Percentiles rank a stretch among this genome's conserved stretches.
Conservation (phyloP, 2,329 filamentous ascomycete genomes). For the Aspergillus tanneri region DNA sequence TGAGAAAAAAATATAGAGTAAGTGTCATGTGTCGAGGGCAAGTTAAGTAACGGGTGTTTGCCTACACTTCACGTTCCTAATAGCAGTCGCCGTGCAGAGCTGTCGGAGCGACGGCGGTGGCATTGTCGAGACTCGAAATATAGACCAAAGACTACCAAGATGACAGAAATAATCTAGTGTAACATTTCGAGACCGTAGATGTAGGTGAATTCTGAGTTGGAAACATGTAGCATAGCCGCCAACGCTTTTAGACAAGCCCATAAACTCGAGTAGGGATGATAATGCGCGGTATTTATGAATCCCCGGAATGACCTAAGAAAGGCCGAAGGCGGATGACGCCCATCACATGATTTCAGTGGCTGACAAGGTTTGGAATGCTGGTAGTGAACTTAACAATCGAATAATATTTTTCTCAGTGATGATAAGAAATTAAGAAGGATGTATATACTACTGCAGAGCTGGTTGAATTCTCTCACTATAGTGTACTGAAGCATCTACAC, state of each 20-base stretch:
- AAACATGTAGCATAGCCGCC: conserved; percentile 8
- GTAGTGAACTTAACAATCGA: too few relatives aligned
- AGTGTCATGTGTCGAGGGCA: neutral
- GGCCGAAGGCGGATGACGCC: conserved; percentile 13
- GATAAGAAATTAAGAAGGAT: too few relatives aligned
- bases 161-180: conserved; percentile 10
- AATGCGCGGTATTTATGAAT: neutral
- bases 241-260: neutral
- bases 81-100: conserved; percentile 36
- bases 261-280: conserved; percentile 4
- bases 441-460: too few relatives aligned
- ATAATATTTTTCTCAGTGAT: too few relatives aligned
- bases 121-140: conserved; percentile 26
- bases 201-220: conserved; percentile 4
- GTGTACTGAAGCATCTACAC: too few relatives aligned
- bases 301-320: conserved; percentile 4
- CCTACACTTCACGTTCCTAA: conserved; percentile 41
- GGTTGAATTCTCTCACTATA: too few relatives aligned
- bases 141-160: conserved; percentile 19
- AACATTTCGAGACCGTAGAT: conserved; percentile 9
- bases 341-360: conserved; percentile 24
- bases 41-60: neutral
- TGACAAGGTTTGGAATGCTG: neutral
- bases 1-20: conserved; percentile 23
- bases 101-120: conserved; percentile 36